Percentiles rank a stretch among this genome's conserved stretches.
phyloP scores from a whole-genome alignment of 441 rosid species.

The Jatropha multifida region DNA sequence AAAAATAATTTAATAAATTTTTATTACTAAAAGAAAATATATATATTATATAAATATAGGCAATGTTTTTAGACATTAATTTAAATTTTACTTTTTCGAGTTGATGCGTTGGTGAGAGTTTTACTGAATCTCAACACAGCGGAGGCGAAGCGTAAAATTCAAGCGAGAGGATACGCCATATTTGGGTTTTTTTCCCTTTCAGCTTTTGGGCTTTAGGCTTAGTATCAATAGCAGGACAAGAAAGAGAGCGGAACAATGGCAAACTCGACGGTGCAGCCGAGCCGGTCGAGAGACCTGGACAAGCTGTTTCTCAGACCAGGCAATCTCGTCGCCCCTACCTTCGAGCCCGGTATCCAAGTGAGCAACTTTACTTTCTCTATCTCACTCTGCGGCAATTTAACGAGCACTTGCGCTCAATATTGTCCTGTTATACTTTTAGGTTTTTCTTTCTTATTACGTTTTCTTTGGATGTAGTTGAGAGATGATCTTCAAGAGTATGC shows the following conservation, averaged over 20 bases:
- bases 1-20: too few relatives aligned
- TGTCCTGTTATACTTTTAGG: background rate
- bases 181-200: background rate
- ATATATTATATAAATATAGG: too few relatives aligned
- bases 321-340: constrained; percentile 70
- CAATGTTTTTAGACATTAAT: too few relatives aligned
- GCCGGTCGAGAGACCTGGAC: constrained; percentile 85
- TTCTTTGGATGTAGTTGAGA: constrained; percentile 50
- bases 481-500: constrained; percentile 72
- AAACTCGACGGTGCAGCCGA: constrained; percentile 41
- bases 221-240: background rate
- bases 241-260: constrained; percentile 41
- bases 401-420: constrained; percentile 11
- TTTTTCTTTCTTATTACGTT: constrained; percentile 4
- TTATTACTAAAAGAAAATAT: too few relatives aligned
- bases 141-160: background rate
- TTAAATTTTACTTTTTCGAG: too few relatives aligned
- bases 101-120: background rate
- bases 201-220: constrained; percentile 4
- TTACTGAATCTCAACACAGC: background rate
- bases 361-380: constrained; percentile 10
- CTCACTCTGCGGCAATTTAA: constrained; percentile 13
- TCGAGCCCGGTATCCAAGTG: constrained; percentile 69
- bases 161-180: background rate
- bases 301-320: constrained; percentile 86